Evolutionary conservation across 169 alveolate genomes (phyloP).

Genomic region (Perkinsus olseni): DNA sequence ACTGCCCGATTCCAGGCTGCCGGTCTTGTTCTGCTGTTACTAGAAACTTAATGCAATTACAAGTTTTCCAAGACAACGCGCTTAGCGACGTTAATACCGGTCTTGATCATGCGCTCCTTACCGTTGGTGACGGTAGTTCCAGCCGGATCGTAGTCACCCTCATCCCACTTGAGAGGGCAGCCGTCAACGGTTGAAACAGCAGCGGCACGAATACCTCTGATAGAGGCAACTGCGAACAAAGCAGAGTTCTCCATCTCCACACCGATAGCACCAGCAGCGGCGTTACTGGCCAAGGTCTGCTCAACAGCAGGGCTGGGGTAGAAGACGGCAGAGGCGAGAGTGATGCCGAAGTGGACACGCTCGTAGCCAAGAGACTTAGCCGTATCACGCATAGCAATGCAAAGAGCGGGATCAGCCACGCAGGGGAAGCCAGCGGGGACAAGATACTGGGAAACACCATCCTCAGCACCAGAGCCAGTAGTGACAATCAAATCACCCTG

Average conservation of each 20-base stretch:
- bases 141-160: neutral
- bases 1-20: no score
- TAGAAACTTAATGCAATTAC: no score
- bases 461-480: neutral
- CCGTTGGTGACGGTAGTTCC: no score
- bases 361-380: neutral
- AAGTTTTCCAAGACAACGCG: no score
- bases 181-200: neutral
- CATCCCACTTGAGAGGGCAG: slow-evolving; percentile 6
- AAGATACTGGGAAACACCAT: neutral
- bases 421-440: slow-evolving; percentile 1
- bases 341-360: neutral
- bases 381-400: neutral
- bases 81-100: no score
- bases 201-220: neutral
- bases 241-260: slow-evolving; percentile 4
- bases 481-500: no score
- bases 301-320: neutral
- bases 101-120: no score
- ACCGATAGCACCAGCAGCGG: neutral
- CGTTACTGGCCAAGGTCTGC: neutral
- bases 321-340: neutral
- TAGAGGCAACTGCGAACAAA: neutral
- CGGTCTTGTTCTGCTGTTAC: no score
- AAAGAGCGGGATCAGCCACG: neutral